These are phyloP conservation scores for Fraxinus baroniana DNA, from an alignment of 305 asterid species.

Conservation along the genomic window DNA sequence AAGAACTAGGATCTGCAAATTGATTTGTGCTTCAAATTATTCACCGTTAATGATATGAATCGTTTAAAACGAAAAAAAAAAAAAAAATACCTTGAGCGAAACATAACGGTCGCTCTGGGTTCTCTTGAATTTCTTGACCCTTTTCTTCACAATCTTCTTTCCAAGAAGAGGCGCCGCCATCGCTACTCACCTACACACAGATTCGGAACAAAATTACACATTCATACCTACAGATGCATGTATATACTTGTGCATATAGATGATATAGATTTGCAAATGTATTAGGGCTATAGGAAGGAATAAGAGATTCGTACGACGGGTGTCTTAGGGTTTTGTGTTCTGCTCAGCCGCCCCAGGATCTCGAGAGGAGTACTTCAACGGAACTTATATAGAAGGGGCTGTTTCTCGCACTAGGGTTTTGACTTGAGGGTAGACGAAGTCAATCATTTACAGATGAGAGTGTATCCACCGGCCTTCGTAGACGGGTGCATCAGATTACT, in stretches of 20 bases:
- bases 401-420: constrained; percentile 30
- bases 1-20: neutral
- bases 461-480: neutral
- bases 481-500: neutral
- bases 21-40: neutral
- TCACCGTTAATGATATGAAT: neutral
- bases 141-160: constrained; percentile 43
- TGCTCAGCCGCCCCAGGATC: constrained; percentile 27
- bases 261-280: neutral
- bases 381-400: constrained; percentile 26
- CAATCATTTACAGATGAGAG: neutral
- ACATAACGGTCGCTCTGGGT: constrained; percentile 47
- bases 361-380: neutral
- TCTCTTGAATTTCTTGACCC: constrained; percentile 55
- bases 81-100: constrained; percentile 38
- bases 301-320: constrained; percentile 19
- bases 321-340: constrained; percentile 36
- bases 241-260: neutral
- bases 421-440: neutral
- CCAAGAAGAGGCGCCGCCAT: constrained; percentile 56
- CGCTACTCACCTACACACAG: constrained; percentile 19
- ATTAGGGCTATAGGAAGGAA: neutral
- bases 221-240: neutral
- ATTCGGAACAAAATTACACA: neutral
- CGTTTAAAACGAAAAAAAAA: neutral